Percentiles rank a stretch among this genome's conserved stretches.
These are phyloP conservation scores for Flammula alnicola DNA, from an alignment of 1,284 basidiomycete species.

Conservation along the genomic window DNA sequence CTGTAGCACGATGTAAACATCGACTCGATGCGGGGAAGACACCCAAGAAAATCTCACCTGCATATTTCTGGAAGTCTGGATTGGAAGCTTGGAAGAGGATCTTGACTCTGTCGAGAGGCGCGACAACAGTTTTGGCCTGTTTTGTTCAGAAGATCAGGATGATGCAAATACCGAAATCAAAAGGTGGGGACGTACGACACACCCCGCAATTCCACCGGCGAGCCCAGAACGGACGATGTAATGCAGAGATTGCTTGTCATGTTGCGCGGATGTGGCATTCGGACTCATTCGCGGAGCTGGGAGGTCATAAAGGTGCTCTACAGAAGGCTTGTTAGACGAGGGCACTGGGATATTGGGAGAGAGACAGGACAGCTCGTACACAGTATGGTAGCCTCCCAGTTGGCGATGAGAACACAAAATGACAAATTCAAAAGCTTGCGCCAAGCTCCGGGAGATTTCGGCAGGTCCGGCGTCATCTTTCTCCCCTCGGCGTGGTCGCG, in stretches of 20 bases:
- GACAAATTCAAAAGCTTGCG: slow-evolving; percentile 10
- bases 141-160: slow-evolving; percentile 17
- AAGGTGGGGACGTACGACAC: slow-evolving; percentile 69
- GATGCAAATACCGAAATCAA: slow-evolving; percentile 4
- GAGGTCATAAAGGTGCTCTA: slow-evolving; percentile 28
- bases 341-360: slow-evolving; percentile 1
- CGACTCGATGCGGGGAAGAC: slow-evolving; percentile 6
- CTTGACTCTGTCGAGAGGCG: slow-evolving; percentile 97
- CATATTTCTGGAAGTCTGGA: slow-evolving; percentile 93
- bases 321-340: slow-evolving; percentile 1
- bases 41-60: slow-evolving; percentile 56
- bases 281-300: slow-evolving; percentile 59
- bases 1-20: slow-evolving; percentile 40
- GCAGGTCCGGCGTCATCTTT: slow-evolving; percentile 13
- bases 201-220: slow-evolving; percentile 93
- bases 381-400: slow-evolving; percentile 12
- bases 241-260: slow-evolving; percentile 73
- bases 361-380: slow-evolving; percentile 5
- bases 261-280: slow-evolving; percentile 53
- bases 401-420: slow-evolving; percentile 20
- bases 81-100: slow-evolving; percentile 99
- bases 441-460: slow-evolving; percentile 22
- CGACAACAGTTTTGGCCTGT: slow-evolving; percentile 96
- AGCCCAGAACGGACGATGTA: slow-evolving; percentile 83
- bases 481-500: slow-evolving; percentile 9